These are phyloP conservation scores for Ganoderma sp. DNA, from an alignment of 1,284 basidiomycete genomes.

Conservation along the genomic window DNA sequence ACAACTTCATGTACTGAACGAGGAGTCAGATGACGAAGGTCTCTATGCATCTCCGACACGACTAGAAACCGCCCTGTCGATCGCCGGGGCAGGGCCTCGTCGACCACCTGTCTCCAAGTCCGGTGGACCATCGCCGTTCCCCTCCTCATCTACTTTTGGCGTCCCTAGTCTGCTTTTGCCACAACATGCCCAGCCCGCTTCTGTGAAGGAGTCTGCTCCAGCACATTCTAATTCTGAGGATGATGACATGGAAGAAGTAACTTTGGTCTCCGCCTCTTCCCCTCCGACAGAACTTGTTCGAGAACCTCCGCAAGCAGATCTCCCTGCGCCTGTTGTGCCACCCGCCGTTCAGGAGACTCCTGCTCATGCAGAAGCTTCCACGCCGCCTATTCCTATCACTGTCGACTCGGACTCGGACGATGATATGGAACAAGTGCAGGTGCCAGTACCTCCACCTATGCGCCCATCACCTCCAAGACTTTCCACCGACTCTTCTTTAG, in stretches of 20 bases:
- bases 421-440: slow-evolving; percentile 39
- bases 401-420: slow-evolving; percentile 29
- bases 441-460: slow-evolving; percentile 56
- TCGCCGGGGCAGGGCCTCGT: slow-evolving; percentile 58
- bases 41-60: slow-evolving; percentile 57
- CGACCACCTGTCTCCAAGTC: slow-evolving; percentile 24
- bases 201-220: not conserved
- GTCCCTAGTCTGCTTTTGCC: slow-evolving; percentile 34
- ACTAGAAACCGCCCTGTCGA: slow-evolving; percentile 66
- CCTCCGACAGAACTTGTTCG: not conserved
- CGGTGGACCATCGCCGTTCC: slow-evolving; percentile 6
- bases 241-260: slow-evolving; percentile 55
- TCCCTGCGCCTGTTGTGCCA: not conserved
- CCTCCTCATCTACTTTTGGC: slow-evolving; percentile 30
- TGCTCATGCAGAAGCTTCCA: not conserved
- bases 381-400: not conserved
- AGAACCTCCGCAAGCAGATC: not conserved
- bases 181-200: slow-evolving; percentile 1
- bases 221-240: slow-evolving; percentile 37
- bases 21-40: slow-evolving; percentile 43
- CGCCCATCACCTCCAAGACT: slow-evolving; percentile 40
- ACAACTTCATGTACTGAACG: slow-evolving; percentile 19
- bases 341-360: not conserved
- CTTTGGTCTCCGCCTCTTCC: slow-evolving; percentile 14
- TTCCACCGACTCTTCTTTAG: slow-evolving; percentile 12